Evolutionary conservation across 441 rosid genomes (phyloP).

Genomic region (Adansonia madagascariensis): DNA sequence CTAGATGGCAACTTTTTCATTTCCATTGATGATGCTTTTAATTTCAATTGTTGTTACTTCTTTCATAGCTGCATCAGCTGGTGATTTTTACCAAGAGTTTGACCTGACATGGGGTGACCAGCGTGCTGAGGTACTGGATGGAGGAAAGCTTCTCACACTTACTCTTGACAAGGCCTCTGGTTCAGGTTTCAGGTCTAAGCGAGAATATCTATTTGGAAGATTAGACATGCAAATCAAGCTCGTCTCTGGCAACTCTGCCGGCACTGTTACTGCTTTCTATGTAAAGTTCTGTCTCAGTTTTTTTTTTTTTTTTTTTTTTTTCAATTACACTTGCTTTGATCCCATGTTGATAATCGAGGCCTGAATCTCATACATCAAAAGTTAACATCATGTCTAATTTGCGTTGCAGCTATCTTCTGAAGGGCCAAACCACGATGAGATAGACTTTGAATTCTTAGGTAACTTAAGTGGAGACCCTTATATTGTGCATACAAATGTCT

Average conservation of each 20-base stretch:
- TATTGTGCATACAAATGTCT: constrained; percentile 26
- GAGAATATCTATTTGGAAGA: constrained; percentile 23
- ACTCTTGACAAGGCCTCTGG: constrained; percentile 30
- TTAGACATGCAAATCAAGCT: constrained; percentile 35
- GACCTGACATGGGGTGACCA: constrained; percentile 29
- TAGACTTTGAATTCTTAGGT: constrained; percentile 29
- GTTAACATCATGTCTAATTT: background rate
- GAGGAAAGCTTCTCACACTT: constrained; percentile 24
- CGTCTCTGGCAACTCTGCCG: constrained; percentile 30
- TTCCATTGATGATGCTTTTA: constrained; percentile 5
- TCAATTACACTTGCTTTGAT: no score
- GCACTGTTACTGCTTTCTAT: constrained; percentile 31
- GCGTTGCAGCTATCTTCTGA: constrained; percentile 24
- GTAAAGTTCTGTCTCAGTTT: constrained; percentile 14
- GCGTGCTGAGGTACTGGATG: constrained; percentile 11
- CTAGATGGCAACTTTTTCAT: background rate
- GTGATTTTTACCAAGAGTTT: constrained; percentile 23
- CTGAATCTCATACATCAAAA: no score
- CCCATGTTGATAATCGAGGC: background rate
- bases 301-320: no score
- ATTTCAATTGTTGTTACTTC: background rate
- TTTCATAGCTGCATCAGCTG: constrained; percentile 27
- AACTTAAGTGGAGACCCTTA: constrained; percentile 28
- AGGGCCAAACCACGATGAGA: constrained; percentile 27
- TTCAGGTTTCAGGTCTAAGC: constrained; percentile 30